Base-by-base conservation (phyloP, 768 basidiomycete genomes). In the Suillus sp. region DNA sequence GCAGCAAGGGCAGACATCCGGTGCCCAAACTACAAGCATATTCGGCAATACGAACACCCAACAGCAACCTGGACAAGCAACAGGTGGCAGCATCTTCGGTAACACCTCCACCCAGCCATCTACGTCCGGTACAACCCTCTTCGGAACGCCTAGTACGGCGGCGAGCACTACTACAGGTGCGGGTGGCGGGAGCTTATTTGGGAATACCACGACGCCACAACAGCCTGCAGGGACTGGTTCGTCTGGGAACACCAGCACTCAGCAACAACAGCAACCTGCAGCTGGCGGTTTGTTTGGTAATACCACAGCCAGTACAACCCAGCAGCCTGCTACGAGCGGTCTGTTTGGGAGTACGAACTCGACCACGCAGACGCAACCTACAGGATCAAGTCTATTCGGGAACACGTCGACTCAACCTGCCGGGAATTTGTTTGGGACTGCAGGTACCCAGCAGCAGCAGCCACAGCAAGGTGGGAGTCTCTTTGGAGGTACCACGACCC, bases 211-310 rank as follows among this genome's bases (percentile, higher is more conserved):
- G 27, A 62, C 45, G 18, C 54, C 48, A 54, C 65, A 60, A 47
- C 62, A 50, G 59, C 68, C 70, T 30, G 63, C 59, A 11, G 64
- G 57, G 4, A 62, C 65, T 64, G 57, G 76, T 7, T 68, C 65
- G 42, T 68, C 66, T 22, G 60, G 58, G 55, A 55, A 58, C 18
- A 14, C 61, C 20, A 48, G 43, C 25, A 18, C 57, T 45, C 67
- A 63, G 43, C 68, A 66, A 62, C 70, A 67, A 56, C 61, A 62
- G 53, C 70, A 66, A 60, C 71, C 69, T 25, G 65, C 70, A 42
- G 68, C 62, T n/a, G 66, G 68, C 9, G 51, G 65, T 66, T 56
- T 78, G 25, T 76, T 76, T 56, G 67, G 68, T 20, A 62, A 50
- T 58, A 58, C 68, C 45, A 62, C 57, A 48, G 48, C 64, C 22